phyloP scores from a whole-genome alignment of 805 yeast species.

The Lipomyces chichibuensis region DNA sequence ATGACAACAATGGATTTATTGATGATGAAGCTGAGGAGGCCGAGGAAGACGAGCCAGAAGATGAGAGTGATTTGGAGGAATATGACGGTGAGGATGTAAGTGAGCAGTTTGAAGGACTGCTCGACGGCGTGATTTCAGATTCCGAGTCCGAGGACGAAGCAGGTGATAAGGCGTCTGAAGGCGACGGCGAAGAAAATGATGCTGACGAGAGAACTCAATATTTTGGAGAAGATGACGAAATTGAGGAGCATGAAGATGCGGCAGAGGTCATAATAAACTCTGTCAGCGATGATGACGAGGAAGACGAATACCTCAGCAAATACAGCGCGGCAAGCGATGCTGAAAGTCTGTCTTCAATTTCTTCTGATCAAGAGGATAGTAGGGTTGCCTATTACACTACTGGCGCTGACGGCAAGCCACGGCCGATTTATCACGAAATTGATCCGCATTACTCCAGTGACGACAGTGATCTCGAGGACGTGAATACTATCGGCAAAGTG shows the following conservation, averaged over 20 bases:
- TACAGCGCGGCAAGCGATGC: slow-evolving; percentile 21
- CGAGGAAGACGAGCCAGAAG: slow-evolving; percentile 27
- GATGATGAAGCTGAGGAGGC: slow-evolving; percentile 46
- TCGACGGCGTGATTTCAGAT: slow-evolving; percentile 30
- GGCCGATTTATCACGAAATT: slow-evolving; percentile 83
- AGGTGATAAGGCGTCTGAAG: slow-evolving; percentile 25
- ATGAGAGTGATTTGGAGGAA: slow-evolving; percentile 12
- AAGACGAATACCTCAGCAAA: slow-evolving; percentile 22
- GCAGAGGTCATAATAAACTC: slow-evolving; percentile 45
- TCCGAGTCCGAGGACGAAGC: slow-evolving; percentile 26
- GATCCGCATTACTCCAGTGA: slow-evolving; percentile 89
- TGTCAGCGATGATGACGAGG: slow-evolving; percentile 43
- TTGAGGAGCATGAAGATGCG: slow-evolving; percentile 30
- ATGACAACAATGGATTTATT: slow-evolving; percentile 43
- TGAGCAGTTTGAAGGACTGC: slow-evolving; percentile 36
- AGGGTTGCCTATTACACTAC: slow-evolving; percentile 19
- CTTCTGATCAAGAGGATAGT: slow-evolving; percentile 20
- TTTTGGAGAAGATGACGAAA: slow-evolving; percentile 26
- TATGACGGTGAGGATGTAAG: slow-evolving; percentile 22
- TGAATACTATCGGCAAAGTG: slow-evolving; percentile 89
- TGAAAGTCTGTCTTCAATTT: slow-evolving; percentile 29
- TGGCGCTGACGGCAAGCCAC: slow-evolving; percentile 72
- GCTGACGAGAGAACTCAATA: slow-evolving; percentile 41
- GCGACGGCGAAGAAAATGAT: slow-evolving; percentile 56
- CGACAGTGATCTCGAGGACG: slow-evolving; percentile 80